Percentiles rank a stretch among this genome's conserved stretches.
Conservation (phyloP, 164 flowering plant species). For the Vitis cinerea region DNA sequence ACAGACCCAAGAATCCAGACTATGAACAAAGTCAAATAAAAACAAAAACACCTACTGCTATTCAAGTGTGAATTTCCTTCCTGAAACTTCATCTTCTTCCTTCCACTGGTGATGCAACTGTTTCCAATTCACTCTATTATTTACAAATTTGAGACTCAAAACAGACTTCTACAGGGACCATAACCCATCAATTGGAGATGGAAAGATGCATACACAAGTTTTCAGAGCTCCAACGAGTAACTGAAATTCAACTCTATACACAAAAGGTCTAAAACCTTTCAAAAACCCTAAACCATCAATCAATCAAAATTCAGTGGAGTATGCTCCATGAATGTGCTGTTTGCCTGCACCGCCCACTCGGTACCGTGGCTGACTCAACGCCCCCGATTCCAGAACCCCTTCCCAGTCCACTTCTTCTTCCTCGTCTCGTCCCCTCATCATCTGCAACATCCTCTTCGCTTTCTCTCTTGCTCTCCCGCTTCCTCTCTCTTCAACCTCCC, state of each 20-base stretch:
- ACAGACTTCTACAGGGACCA: no score
- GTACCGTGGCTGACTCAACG: constrained; percentile 32
- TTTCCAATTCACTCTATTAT: no score
- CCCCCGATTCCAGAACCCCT: constrained; percentile 36
- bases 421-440: constrained; percentile 47
- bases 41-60: no score
- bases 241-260: not conserved
- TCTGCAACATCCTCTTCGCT: constrained; percentile 60
- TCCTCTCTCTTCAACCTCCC: constrained; percentile 60
- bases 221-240: no score
- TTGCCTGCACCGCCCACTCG: constrained; percentile 22
- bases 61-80: no score
- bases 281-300: not conserved
- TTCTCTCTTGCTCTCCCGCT: constrained; percentile 67
- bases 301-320: constrained; percentile 60
- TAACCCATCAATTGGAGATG: no score
- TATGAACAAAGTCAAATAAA: no score
- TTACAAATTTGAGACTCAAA: no score
- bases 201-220: no score
- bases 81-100: no score
- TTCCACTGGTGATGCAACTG: no score
- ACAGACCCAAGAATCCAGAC: no score
- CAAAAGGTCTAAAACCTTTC: not conserved
- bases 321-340: constrained; percentile 20
- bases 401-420: constrained; percentile 41